A percentile compares a stretch with the other conserved stretches of the same genome.
Conservation (phyloP, 768 basidiomycete species). For the Harrya chromipes region DNA sequence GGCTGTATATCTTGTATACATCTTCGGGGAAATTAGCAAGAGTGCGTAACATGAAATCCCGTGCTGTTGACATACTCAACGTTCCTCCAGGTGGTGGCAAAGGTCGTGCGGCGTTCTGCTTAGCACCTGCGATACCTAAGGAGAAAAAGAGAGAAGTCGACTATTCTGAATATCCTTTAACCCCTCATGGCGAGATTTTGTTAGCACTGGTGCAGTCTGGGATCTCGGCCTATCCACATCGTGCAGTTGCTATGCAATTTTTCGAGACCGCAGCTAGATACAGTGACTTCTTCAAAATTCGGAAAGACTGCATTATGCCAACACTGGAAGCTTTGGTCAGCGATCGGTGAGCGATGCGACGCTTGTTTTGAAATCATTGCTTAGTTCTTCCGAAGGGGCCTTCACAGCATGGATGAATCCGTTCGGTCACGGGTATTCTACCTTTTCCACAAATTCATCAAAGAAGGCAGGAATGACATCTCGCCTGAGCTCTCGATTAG, state of each 20-base stretch:
- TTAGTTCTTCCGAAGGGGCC: constrained; percentile 52
- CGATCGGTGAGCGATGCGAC: constrained; percentile 50
- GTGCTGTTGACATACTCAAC: background rate
- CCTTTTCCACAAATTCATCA: constrained; percentile 89
- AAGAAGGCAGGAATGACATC: constrained; percentile 76
- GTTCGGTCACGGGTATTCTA: constrained; percentile 84
- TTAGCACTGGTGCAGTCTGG: constrained; percentile 79
- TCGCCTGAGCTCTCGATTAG: constrained; percentile 64
- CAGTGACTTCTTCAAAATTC: constrained; percentile 93
- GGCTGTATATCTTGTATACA: constrained; percentile 88
- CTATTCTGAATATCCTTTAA: constrained; percentile 80
- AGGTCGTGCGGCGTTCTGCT: constrained; percentile 84
- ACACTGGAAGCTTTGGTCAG: constrained; percentile 88
- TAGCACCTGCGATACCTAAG: constrained; percentile 64
- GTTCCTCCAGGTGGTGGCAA: constrained; percentile 59
- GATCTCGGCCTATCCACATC: constrained; percentile 79
- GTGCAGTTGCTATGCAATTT: constrained; percentile 81
- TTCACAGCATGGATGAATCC: constrained; percentile 71
- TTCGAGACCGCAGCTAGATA: constrained; percentile 94
- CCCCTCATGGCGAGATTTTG: constrained; percentile 87
- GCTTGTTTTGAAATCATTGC: background rate
- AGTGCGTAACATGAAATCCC: constrained; percentile 44
- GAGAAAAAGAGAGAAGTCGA: constrained; percentile 65
- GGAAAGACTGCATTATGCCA: constrained; percentile 84
- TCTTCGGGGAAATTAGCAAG: constrained; percentile 92